Base-by-base conservation (phyloP, 1,139 yeast genomes). In the Magnusiomyces sp. region DNA sequence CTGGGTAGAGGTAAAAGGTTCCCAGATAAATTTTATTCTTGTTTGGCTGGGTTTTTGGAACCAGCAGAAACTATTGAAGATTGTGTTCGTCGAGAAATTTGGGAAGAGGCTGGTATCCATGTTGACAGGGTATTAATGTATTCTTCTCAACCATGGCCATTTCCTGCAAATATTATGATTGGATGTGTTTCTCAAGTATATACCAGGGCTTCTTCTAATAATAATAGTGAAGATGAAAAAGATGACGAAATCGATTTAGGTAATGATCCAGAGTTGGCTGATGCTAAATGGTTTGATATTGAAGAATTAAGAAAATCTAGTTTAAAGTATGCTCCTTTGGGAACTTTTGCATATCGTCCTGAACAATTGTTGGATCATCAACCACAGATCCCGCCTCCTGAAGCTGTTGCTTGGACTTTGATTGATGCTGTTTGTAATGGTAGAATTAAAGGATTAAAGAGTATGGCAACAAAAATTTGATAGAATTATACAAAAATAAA, bases 21-120 rank as follows among this genome's bases (percentile, higher is more conserved):
- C 58, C 74, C 77, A 2, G 68, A 67, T 46, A 70, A 67, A 36
- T 68, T 76, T 53, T 90, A 83, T 67, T 76, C 94, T 13, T 84
- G 95, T 61, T 78, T 95, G 48, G 95, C 97, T 1, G 98, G 98
- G 3, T 90, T 90, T 64, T 80, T 90, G 78, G 98, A 90, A 66
- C 96, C 97, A 0, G 85, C 90, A 23, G 98, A 90, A 68, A 80
- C 95, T 0, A 80, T 90, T 29, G 97, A 90, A 66, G 83, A 81
- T 43, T 94, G 96, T 13, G 86, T 94, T 34, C 74, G 82, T 47
- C 72, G 98, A 55, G 98, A 90, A 64, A 83, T 86, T 38, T 89
- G 95, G 89, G 98, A 90, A 65, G 98, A 90, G 66, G 82, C 97
- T 1, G 98, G 98, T 2, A 86, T 88, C 36, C 74, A 69, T 43